phyloP scores from a whole-genome alignment of 371 early-diverging fungal species.

The Mortierella sp. region DNA sequence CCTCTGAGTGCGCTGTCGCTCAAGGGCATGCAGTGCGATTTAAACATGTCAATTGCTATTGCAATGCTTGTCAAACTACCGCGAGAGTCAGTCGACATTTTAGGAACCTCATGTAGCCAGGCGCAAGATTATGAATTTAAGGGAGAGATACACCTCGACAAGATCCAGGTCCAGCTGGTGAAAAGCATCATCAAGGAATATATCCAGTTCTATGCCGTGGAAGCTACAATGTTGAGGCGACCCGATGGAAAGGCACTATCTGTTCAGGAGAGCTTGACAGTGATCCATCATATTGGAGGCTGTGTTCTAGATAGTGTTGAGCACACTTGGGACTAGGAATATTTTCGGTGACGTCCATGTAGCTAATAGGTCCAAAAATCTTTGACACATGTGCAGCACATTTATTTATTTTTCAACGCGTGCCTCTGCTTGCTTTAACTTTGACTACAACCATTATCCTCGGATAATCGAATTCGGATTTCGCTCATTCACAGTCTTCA shows the following conservation, averaged over 20 bases:
- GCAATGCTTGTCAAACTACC: slow-evolving; percentile 21
- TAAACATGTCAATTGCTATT: slow-evolving; percentile 37
- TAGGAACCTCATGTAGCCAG: not conserved
- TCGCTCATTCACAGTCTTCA: not conserved
- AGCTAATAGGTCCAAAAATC: not conserved
- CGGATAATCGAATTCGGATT: not conserved
- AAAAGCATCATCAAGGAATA: slow-evolving; percentile 31
- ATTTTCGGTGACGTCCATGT: not conserved
- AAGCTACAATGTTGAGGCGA: not conserved
- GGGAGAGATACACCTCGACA: not conserved
- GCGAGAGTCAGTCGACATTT: not conserved
- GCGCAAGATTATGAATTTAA: not conserved
- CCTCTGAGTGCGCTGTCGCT: slow-evolving; percentile 17
- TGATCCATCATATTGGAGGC: slow-evolving; percentile 24
- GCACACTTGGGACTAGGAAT: slow-evolving; percentile 9
- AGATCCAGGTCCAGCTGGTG: slow-evolving; percentile 12
- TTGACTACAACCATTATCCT: not conserved
- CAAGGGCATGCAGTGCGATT: slow-evolving; percentile 25
- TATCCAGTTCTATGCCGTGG: slow-evolving; percentile 24
- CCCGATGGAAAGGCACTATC: not conserved
- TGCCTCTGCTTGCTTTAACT: not conserved
- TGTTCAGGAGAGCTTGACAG: slow-evolving; percentile 5
- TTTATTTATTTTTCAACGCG: slow-evolving; percentile 1
- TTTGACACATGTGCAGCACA: too few species aligned
- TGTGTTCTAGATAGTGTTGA: slow-evolving; percentile 13